Evolutionary conservation across 2,329 filamentous ascomycete species (phyloP), one percentile per base, ranked within the genome.

Genomic region (Whalleya microplaca): DNA sequence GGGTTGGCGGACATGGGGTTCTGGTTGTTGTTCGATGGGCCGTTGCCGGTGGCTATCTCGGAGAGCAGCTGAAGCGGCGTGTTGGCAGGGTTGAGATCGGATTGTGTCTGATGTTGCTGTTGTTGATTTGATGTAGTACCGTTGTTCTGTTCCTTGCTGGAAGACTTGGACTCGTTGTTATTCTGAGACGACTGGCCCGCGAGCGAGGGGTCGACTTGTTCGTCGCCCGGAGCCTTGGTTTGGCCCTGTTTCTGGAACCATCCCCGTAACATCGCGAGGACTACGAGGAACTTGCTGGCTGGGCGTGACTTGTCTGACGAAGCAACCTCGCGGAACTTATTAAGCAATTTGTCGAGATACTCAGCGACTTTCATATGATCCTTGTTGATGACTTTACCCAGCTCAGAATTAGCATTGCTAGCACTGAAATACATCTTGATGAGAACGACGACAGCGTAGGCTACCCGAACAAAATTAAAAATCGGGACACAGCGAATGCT

Each of bases 401-500:
- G 80, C 63, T 88, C 86, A 16, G 84, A 87, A 41, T 82, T 81
- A 0, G 86, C 82, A 14, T 82, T 80, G 1, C 83, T 83, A 2
- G 87, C 85, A 8, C 86, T 84, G 48, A 89, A 87, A 72, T 88
- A 88, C 59, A 92, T 82, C 72, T 91, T 92, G 69, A 91, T 88
- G 40, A 92, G 76, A 29, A 90, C 84, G 19, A 92, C 86, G 2
- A 87, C 81, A 5, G 85, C 86, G 67, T 91, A 91, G 10, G 88
- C 84, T 18, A 91, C 84, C 23, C 89, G 84, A 16, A 90, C 88
- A 65, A 90, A 86, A 69, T 84, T 85, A 66, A 89, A 87, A 2
- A 89, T 87, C 18, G 90, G 89, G 9, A 92, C 71, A 53, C 81
- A 87, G 51, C 86, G 84, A 41, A 91, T 77, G 41, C 77, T 78